Base-by-base conservation (phyloP, 139 green algal species). In the Coelastrella sp. region DNA sequence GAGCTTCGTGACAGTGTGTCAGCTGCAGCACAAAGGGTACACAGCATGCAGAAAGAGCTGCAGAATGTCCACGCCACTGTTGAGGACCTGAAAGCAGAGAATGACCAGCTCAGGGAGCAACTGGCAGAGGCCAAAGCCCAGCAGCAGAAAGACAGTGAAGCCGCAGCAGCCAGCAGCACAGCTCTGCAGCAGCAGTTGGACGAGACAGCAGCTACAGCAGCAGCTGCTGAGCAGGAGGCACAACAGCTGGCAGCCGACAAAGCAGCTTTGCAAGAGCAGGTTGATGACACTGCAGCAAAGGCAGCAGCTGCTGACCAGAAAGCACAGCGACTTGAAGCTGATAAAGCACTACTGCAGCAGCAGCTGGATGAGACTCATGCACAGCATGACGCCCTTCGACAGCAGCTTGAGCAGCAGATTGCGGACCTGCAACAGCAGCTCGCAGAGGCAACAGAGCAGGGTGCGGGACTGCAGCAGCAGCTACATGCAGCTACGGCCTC, bases 31-130 rank as follows among this genome's bases (percentile, higher is more conserved):
- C 17, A 54, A 19, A 74, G 65, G 83, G 61, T 85, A 47, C 59
- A 79, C 3, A n/a, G 58, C 7, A 23, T 75, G 85, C 85, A 90
- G 47, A 32, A 80, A 56, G 68, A 88, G 83, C 32, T 88, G 54
- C 65, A 88, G 83, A 54, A 88, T n/a, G 80, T 74, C n/a, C 80
- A 86, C 14, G 80, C 80, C 0, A 74, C n/a, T 66, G 59, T 86
- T 16, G 80, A 74, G n/a, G 80, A 74, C 20, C 32, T 86, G n/a
- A 56, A 23, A 59, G 14, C 77, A 56, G 87, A 91, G 83, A 80
- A 91, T 65, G 85, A 90, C 11, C 77, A 91, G 23, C 73, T 87
- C 2, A 86, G 92, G 20, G 66, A 92, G 87, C 74, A 92, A 74
- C 75, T 90, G 78, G 80, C 59, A 4, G 58, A 74, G 14, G 58